Base-by-base conservation (phyloP, 257 asterid genomes). In the Marsdenia floribunda region DNA sequence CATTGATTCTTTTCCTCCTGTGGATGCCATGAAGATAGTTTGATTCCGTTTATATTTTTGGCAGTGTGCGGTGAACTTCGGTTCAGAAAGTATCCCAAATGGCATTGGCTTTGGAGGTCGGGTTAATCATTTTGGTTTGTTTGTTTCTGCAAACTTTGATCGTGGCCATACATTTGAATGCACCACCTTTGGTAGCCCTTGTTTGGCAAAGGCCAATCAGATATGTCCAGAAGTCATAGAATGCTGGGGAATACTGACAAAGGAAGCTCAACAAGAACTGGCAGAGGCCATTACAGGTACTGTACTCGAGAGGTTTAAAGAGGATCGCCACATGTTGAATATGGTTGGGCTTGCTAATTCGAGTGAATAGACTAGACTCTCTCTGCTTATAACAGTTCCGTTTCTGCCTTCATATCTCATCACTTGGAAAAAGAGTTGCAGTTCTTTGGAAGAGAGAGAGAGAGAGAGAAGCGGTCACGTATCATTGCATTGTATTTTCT, bases 71-170 rank as follows among this genome's bases (percentile, higher is more conserved):
- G 90, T 84, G 81, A 87, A 90, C 79, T 94, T 94, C 88, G 89
- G 90, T 73, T 92, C 97, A 4, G 97, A 94, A 49, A 92, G 92
- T 88, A 92, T 94, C 40, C 99, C 97, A 0, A 94, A 94, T 71
- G 99, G 99, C 75, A 89, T 94, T 33, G 97, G 97, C 29, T 94
- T 94, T 73, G 99, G 99, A 75, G 99, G 99, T 49, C 78, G 78
- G 53, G 87, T 66, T 7, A 46, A 84, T 75, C 99, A 94, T 76
- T 86, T 90, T 3, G 99, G 97, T 53, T 42, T 94, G 78, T 94
- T 94, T 77, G 12, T 94, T 49, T 86, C 97, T 14, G 96, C 96
- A 65, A 89, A 82, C 84, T 90, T 94, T 52, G 99, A 94, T 76
- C 84, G 73, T 58, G 99, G 99, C 21, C 97, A 92, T 42, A 88